phyloP scores from a whole-genome alignment of 2,329 filamentous ascomycete species.

The Ascochyta fabae region DNA sequence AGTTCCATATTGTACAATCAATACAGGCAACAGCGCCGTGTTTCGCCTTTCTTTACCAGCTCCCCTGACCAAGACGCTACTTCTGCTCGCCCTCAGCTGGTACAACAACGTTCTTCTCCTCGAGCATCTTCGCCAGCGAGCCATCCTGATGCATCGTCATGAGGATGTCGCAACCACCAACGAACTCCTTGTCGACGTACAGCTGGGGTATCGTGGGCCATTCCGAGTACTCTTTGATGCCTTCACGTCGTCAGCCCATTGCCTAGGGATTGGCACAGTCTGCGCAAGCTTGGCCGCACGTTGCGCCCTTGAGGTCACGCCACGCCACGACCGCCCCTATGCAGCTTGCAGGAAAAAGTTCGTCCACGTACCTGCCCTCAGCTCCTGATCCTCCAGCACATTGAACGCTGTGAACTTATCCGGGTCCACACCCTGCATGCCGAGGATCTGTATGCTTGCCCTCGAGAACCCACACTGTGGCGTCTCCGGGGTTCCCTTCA shows the following conservation, averaged over 20 bases:
- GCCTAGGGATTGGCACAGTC: slow-evolving; percentile 13
- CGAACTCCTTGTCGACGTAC: slow-evolving; percentile 93
- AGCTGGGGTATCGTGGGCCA: slow-evolving; percentile 99
- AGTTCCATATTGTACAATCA: slow-evolving; percentile 9
- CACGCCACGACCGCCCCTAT: neutral
- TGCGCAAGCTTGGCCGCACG: neutral
- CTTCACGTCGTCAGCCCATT: slow-evolving; percentile 53
- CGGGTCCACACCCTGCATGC: slow-evolving; percentile 92
- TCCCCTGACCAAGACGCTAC: neutral
- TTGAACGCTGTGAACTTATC: slow-evolving; percentile 98
- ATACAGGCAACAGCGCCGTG: neutral
- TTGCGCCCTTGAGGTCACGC: neutral
- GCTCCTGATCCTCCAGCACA: slow-evolving; percentile 87
- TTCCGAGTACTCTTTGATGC: slow-evolving; percentile 98
- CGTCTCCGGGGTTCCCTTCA: slow-evolving; percentile 97
- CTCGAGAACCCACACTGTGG: slow-evolving; percentile 97
- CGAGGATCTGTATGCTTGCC: slow-evolving; percentile 92
- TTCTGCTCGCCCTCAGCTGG: slow-evolving; percentile 48
- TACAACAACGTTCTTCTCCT: slow-evolving; percentile 88
- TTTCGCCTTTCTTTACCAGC: neutral
- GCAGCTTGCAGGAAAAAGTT: neutral
- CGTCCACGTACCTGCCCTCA: slow-evolving; percentile 70
- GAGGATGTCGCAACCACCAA: slow-evolving; percentile 97
- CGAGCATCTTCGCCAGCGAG: slow-evolving; percentile 86
- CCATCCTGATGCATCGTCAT: slow-evolving; percentile 98